Conservation (phyloP, 2,329 filamentous ascomycete genomes). For the Pseudopyricularia cyperi region DNA sequence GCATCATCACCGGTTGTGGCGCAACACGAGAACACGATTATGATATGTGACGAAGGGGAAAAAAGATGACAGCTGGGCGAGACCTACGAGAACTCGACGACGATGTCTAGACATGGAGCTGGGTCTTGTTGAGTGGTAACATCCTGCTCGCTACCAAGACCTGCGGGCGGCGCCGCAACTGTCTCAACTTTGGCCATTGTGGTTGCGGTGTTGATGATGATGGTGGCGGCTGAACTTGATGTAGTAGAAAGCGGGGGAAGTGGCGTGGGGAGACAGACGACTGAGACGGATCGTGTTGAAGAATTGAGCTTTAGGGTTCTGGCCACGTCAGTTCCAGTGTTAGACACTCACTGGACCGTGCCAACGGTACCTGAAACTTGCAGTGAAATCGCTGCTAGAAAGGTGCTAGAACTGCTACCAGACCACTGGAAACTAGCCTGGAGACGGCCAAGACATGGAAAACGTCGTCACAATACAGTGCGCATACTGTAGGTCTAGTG, state of each 20-base stretch:
- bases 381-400: too few species aligned
- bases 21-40: too few species aligned
- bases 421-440: too few species aligned
- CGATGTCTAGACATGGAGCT: slow-evolving; percentile 2
- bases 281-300: neutral
- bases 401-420: too few species aligned
- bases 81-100: slow-evolving; percentile 7
- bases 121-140: neutral
- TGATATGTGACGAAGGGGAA: neutral
- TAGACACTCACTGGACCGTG: too few species aligned
- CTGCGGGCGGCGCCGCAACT: neutral
- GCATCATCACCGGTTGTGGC: neutral
- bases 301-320: neutral
- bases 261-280: neutral
- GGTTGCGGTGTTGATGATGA: neutral
- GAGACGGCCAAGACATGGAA: too few species aligned
- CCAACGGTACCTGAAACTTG: too few species aligned
- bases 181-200: neutral
- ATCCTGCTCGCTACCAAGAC: neutral
- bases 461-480: too few species aligned
- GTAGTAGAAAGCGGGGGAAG: neutral
- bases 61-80: slow-evolving; percentile 3
- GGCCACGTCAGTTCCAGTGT: too few species aligned
- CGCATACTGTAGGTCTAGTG: too few species aligned
- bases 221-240: neutral